Evolutionary conservation across 495 filamentous ascomycete genomes (phyloP), one percentile per base, ranked within the genome.

Genomic region (Penicillium herquei): DNA sequence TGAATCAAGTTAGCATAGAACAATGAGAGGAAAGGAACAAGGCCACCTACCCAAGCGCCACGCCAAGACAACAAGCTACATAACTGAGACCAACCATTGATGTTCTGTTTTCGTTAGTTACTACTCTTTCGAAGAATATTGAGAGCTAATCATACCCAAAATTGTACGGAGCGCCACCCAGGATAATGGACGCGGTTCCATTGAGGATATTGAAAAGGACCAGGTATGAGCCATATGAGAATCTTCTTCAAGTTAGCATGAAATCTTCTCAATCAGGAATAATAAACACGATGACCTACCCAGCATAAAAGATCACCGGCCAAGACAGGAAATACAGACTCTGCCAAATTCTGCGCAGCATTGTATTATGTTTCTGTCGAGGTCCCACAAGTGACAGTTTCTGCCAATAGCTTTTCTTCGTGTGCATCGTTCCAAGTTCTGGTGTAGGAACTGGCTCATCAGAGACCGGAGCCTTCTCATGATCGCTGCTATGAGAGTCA

Each of bases 171-270:
- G 71, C 55, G 13, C 63, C 72, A 11, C 77, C 75, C 5, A 88
- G 71, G 51, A 87, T 83, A 8, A 87, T 72, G 0, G 84, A 87
- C 0, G 82, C 71, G 1, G 85, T 87, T 16, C 76, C 85, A 56
- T 87, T 87, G 33, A 88, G 67, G 35, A 88, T 82, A 60, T 87
- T 87, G 72, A 87, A 87, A 68, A 82, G 82, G 31, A 87, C 73
- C 30, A 88, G 75, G 52, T 82, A 84, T 2, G 76, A 81, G 1
- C 85, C 85, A 61, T 87, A 87, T 8, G 78, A 82, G 61, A 88
- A 86, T 31, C 71, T 74, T 32, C 9, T 13, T 13, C 3, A 14
- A 17, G 31, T 68, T 46, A 63, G 56, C 30, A 33, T 35, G 10
- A 33, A n/a, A n/a, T 18, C 8, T 18, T 21, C 31, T 30, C 1